phyloP scores from a whole-genome alignment of 345 rosid species.

The Microthlaspi erraticum region DNA sequence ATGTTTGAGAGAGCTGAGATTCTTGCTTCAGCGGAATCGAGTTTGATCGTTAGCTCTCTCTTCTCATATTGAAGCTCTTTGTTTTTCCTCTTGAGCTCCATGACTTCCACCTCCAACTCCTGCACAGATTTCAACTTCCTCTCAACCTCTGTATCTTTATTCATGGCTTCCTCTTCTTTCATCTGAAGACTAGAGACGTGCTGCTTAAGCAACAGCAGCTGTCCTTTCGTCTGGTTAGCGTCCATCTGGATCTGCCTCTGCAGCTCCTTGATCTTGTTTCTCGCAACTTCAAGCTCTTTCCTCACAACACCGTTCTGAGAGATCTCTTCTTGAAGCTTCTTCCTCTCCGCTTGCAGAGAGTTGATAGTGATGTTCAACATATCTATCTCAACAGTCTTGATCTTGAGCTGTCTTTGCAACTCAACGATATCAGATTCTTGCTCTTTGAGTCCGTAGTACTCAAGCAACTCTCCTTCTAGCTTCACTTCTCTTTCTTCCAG shows the following conservation, averaged over 20 bases:
- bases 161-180: constrained; percentile 83
- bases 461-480: constrained; percentile 92
- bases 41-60: constrained; percentile 79
- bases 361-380: constrained; percentile 88
- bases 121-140: constrained; percentile 71
- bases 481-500: constrained; percentile 92
- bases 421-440: constrained; percentile 77
- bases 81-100: constrained; percentile 91
- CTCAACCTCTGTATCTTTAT: constrained; percentile 71
- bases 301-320: constrained; percentile 52
- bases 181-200: constrained; percentile 84
- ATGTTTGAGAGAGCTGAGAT: constrained; percentile 71
- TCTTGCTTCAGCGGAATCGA: constrained; percentile 85
- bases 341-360: constrained; percentile 83
- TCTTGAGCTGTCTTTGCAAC: constrained; percentile 88
- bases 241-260: constrained; percentile 95
- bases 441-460: constrained; percentile 93
- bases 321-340: constrained; percentile 86
- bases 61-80: constrained; percentile 95
- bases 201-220: constrained; percentile 84
- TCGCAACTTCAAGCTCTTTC: constrained; percentile 81
- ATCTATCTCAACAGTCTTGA: constrained; percentile 91
- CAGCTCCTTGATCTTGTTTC: constrained; percentile 82
- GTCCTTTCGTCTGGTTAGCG: constrained; percentile 93
- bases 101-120: constrained; percentile 80